These are phyloP conservation scores for Rheum nobile DNA, from an alignment of 148 eudicot genomes.

Conservation along the genomic window DNA sequence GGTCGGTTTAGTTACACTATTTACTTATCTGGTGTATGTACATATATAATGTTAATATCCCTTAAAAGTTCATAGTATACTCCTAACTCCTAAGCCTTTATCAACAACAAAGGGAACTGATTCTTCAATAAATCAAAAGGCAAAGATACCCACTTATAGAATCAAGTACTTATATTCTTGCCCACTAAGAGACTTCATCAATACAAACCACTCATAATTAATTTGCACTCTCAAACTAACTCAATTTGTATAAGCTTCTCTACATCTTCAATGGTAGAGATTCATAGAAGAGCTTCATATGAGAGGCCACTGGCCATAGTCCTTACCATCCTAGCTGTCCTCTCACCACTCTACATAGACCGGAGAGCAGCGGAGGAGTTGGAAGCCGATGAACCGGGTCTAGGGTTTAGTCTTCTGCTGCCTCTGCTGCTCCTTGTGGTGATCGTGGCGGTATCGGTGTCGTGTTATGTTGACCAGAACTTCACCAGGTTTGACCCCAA, in stretches of 20 bases:
- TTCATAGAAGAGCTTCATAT: conserved; percentile 26
- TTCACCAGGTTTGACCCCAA: conserved; percentile 55
- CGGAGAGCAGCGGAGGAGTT: conserved; percentile 15
- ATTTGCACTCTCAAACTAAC: not conserved
- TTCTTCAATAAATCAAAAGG: not conserved
- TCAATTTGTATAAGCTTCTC: not conserved
- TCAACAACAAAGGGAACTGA: not conserved
- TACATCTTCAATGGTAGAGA: conserved; percentile 36
- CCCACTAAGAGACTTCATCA: not conserved
- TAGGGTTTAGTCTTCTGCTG: conserved; percentile 21
- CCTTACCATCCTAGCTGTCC: conserved; percentile 39
- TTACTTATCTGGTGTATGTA: too few species aligned
- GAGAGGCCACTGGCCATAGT: conserved; percentile 35
- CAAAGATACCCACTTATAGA: not conserved
- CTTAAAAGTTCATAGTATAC: too few species aligned
- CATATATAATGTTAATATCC: too few species aligned
- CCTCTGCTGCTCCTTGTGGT: conserved; percentile 47
- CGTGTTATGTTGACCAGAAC: conserved; percentile 37
- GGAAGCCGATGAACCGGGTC: conserved; percentile 31
- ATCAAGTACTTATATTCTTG: not conserved
- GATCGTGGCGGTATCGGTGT: conserved; percentile 42
- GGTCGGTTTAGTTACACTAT: too few species aligned
- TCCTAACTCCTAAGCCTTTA: too few species aligned
- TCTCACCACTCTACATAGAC: conserved; percentile 69
- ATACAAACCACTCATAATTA: not conserved